Conservation (phyloP, 257 asterid species). For the Plectranthus barbatus region DNA sequence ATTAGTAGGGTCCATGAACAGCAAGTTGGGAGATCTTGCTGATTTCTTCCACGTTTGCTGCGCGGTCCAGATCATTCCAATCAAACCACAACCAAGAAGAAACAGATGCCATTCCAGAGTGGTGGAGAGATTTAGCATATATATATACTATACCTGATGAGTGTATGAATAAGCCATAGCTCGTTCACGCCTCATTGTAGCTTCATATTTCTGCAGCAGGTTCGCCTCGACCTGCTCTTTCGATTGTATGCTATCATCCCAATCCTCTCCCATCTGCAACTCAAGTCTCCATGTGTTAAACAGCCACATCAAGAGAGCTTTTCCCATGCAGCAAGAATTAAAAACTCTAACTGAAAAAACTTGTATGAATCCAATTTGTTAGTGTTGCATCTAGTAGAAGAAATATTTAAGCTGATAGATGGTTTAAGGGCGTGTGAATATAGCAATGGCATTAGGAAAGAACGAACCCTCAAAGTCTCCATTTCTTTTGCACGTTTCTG, state of each 20-base stretch:
- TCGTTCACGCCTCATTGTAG: conserved; percentile 86
- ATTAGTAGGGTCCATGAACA: conserved; percentile 92
- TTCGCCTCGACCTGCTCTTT: conserved; percentile 73
- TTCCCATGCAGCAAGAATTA: conserved; percentile 2
- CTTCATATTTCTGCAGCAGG: conserved; percentile 75
- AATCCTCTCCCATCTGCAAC: conserved; percentile 81
- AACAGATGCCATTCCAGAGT: too few species aligned
- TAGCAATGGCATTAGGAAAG: conserved; percentile 11
- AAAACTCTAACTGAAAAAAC: not conserved
- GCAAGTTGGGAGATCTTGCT: conserved; percentile 51
- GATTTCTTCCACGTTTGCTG: conserved; percentile 97
- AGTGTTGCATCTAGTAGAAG: not conserved
- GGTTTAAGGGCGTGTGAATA: too few species aligned
- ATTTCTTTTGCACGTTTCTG: conserved; percentile 85
- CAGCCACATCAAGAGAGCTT: not conserved
- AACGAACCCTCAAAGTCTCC: conserved; percentile 66
- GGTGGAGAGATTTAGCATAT: not conserved
- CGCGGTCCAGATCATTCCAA: conserved; percentile 4
- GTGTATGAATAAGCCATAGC: conserved; percentile 90
- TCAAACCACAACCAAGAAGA: not conserved
- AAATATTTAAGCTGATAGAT: not conserved
- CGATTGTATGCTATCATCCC: conserved; percentile 82
- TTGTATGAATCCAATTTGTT: not conserved
- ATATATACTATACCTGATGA: conserved; percentile 95
- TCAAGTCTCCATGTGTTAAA: conserved; percentile 8